phyloP scores from a whole-genome alignment of 225 moss, liverwort and hornwort genomes.

The Straminergon stramineum region DNA sequence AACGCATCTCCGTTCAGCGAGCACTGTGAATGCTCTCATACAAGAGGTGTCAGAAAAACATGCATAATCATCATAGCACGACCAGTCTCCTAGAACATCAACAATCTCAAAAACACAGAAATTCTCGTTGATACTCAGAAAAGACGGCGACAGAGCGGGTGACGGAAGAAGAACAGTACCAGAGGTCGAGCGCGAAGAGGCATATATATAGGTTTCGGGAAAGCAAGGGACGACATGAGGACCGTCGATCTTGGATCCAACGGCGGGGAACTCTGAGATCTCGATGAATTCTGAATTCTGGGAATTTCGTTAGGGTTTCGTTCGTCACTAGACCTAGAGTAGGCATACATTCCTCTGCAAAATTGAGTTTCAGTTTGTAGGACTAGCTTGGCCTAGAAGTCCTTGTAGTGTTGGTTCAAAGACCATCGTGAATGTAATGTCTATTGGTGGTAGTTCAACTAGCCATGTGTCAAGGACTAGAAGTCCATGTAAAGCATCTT shows the following conservation, averaged over 20 bases:
- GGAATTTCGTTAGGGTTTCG: conserved; percentile 3
- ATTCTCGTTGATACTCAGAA: rapidly evolving
- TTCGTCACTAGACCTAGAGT: neutral
- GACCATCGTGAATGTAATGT: neutral
- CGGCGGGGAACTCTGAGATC: neutral
- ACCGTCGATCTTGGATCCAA: neutral
- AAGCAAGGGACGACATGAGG: too few relatives aligned
- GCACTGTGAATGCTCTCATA: conserved; percentile 32
- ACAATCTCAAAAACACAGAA: neutral
- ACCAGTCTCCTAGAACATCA: too few relatives aligned
- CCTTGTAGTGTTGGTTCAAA: rapidly evolving
- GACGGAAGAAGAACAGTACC: too few relatives aligned
- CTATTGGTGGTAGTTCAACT: neutral
- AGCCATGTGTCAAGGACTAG: rapidly evolving
- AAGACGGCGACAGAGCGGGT: too few relatives aligned
- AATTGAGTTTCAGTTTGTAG: neutral
- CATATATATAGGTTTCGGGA: neutral
- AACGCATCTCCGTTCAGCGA: conserved; percentile 33
- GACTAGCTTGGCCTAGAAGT: neutral
- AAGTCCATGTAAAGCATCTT: neutral
- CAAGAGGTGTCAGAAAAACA: conserved; percentile 43
- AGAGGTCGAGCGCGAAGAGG: rapidly evolving
- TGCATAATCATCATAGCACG: conserved; percentile 21
- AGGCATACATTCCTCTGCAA: neutral
- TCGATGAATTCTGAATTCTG: too few relatives aligned